A percentile compares a stretch with the other conserved stretches of the same genome.
These are phyloP conservation scores for Gossypium schwendimanii DNA, from an alignment of 441 rosid species.

Conservation along the genomic window DNA sequence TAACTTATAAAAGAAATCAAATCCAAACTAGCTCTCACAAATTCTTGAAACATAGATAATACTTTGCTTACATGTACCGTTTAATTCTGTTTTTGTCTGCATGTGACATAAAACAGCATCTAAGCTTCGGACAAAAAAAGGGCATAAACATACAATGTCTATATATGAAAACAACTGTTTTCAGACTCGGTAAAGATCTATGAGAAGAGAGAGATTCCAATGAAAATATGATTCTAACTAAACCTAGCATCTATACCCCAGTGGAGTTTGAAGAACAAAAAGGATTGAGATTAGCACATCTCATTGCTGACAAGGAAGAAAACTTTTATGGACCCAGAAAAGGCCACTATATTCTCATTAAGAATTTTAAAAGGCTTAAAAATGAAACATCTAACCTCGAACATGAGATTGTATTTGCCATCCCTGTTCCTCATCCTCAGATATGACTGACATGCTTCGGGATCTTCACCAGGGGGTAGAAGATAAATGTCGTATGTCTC, in stretches of 20 bases:
- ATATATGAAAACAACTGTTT: background rate
- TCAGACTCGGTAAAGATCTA: background rate
- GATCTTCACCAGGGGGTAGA: slow-evolving; percentile 98
- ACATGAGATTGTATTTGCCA: slow-evolving; percentile 96
- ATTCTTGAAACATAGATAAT: background rate
- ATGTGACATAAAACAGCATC: background rate
- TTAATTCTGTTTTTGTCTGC: background rate
- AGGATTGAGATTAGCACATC: background rate
- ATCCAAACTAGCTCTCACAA: background rate
- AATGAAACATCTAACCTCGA: slow-evolving; percentile 54
- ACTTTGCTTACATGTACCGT: background rate
- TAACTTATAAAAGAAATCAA: background rate
- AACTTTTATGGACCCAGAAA: background rate
- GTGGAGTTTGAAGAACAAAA: background rate
- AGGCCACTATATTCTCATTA: background rate
- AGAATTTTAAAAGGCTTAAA: slow-evolving; percentile 14
- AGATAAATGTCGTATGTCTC: slow-evolving; percentile 97
- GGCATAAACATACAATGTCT: background rate
- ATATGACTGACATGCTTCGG: slow-evolving; percentile 96
- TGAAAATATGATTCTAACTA: background rate
- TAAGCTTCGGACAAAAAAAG: no score
- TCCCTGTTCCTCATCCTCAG: slow-evolving; percentile 97
- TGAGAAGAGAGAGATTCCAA: background rate
- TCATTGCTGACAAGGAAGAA: background rate
- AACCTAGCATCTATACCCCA: background rate